phyloP scores from a whole-genome alignment of 805 yeast genomes.

The Candida michaelii region DNA sequence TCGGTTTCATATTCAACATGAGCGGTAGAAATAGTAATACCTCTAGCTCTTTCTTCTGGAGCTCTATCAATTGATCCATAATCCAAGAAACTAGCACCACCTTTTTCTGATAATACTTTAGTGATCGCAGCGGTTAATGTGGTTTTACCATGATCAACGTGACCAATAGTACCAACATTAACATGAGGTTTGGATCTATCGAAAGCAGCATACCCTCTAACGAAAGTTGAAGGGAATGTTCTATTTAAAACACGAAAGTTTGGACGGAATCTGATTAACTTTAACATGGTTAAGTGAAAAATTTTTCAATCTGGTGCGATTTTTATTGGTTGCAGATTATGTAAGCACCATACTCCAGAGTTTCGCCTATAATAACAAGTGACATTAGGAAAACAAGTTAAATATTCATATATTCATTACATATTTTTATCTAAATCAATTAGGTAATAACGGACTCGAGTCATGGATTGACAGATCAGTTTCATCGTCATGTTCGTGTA shows the following conservation, averaged over 20 bases:
- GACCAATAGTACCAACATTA: conserved; percentile 97
- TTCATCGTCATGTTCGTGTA: conserved; percentile 4
- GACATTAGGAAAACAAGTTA: too few species aligned
- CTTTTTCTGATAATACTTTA: conserved; percentile 82
- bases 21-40: conserved; percentile 94
- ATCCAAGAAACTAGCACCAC: conserved; percentile 93
- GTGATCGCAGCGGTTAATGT: conserved; percentile 98
- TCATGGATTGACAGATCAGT: background rate
- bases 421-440: background rate
- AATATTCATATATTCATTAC: background rate
- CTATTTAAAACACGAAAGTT: conserved; percentile 2
- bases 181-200: conserved; percentile 96
- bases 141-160: conserved; percentile 98
- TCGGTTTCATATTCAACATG: conserved; percentile 92
- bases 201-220: conserved; percentile 64
- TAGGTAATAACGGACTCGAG: conserved; percentile 1
- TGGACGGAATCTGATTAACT: conserved; percentile 3
- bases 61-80: conserved; percentile 94
- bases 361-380: too few species aligned
- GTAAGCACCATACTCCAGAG: too few species aligned
- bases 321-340: conserved; percentile 3
- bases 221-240: conserved; percentile 4
- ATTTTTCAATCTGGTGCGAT: conserved; percentile 7
- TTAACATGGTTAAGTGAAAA: conserved; percentile 10
- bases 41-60: conserved; percentile 97